Percentiles rank a stretch among this genome's conserved stretches.
These are phyloP conservation scores for Chrysosphaeria jannelii DNA, from an alignment of 2,329 filamentous ascomycete genomes.

Conservation along the genomic window DNA sequence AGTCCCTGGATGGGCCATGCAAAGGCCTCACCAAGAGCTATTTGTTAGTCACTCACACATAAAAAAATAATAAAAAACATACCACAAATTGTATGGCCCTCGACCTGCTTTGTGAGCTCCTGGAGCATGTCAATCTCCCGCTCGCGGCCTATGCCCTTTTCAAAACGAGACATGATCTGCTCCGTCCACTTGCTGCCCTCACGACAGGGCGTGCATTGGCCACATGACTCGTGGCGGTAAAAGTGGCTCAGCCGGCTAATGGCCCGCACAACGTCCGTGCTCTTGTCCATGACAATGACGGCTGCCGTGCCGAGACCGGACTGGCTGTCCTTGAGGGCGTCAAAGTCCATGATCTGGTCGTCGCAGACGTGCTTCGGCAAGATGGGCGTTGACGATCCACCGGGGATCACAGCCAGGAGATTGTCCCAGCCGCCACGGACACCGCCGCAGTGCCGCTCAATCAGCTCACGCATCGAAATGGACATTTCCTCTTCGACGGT, in stretches of 20 bases:
- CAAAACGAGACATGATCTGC: slow-evolving; percentile 94
- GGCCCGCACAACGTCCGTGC: slow-evolving; percentile 76
- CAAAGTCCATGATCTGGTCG: slow-evolving; percentile 95
- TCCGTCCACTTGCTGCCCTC: slow-evolving; percentile 98
- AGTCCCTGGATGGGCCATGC: slow-evolving; percentile 96
- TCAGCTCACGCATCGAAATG: slow-evolving; percentile 80
- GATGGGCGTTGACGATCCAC: slow-evolving; percentile 87
- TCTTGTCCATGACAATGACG: slow-evolving; percentile 98
- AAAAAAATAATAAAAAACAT: neutral
- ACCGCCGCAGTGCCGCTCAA: slow-evolving; percentile 94
- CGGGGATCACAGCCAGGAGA: slow-evolving; percentile 77
- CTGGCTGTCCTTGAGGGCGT: slow-evolving; percentile 90
- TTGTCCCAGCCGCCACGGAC: slow-evolving; percentile 96
- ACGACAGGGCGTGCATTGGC: slow-evolving; percentile 96
- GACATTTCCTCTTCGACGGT: slow-evolving; percentile 99
- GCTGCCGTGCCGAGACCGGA: slow-evolving; percentile 90
- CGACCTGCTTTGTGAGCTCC: slow-evolving; percentile 96
- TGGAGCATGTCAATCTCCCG: slow-evolving; percentile 98
- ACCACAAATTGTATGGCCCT: slow-evolving; percentile 96
- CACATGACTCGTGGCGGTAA: slow-evolving; percentile 95
- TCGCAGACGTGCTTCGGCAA: slow-evolving; percentile 75
- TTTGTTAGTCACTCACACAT: slow-evolving; percentile 7
- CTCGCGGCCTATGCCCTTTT: slow-evolving; percentile 62
- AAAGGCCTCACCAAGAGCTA: slow-evolving; percentile 82
- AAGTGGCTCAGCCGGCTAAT: slow-evolving; percentile 85